Evolutionary conservation across 2,329 filamentous ascomycete genomes (phyloP).

Genomic region (Sclerotinia trifoliorum): DNA sequence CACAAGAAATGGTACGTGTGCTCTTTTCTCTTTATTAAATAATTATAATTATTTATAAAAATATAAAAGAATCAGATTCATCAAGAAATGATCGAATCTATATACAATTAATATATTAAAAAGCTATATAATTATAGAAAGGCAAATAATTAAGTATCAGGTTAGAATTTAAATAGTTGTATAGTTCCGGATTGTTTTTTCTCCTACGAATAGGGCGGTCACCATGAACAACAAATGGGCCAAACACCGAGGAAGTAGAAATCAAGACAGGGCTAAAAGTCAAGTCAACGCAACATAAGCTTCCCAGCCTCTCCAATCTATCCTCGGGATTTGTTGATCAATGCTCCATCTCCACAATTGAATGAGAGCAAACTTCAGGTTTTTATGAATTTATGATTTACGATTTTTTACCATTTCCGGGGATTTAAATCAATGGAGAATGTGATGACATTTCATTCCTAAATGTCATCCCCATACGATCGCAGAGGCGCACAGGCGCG

Average conservation of each 20-base stretch:
- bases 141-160: too few species aligned
- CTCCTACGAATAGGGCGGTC: too few species aligned
- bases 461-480: constrained; percentile 68
- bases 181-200: too few species aligned
- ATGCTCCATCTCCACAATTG: constrained; percentile 22
- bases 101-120: too few species aligned
- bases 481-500: constrained; percentile 46
- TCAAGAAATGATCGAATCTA: too few species aligned
- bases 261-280: constrained; percentile 12
- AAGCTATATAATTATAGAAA: too few species aligned
- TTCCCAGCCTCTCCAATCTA: constrained; percentile 19
- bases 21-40: too few species aligned
- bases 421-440: constrained; percentile 24
- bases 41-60: too few species aligned
- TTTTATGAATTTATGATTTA: constrained; percentile 23
- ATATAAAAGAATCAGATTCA: too few species aligned
- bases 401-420: constrained; percentile 6
- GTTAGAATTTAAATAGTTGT: too few species aligned
- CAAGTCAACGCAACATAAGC: constrained; percentile 6
- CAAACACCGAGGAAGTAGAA: constrained; percentile 11
- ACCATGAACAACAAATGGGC: background rate
- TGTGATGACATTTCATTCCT: constrained; percentile 36
- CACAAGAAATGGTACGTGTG: too few species aligned
- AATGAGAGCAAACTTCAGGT: constrained; percentile 15
- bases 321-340: constrained; percentile 24